Conservation (phyloP, 257 asterid species). For the Nicotiana undulata region DNA sequence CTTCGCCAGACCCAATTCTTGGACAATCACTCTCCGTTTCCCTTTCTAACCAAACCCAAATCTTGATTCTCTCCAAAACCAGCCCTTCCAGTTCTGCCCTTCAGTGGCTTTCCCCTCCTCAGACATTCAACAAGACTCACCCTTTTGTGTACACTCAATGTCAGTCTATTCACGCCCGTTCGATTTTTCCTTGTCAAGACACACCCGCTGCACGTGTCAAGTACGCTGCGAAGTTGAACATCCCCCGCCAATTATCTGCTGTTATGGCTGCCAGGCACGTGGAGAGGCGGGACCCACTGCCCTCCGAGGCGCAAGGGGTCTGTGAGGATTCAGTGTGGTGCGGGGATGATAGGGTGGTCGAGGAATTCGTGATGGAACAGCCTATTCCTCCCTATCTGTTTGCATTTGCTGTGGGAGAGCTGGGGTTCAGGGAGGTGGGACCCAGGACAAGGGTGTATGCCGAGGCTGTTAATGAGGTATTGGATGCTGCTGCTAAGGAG, state of each 20-base stretch:
- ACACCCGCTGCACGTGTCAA: slow-evolving; percentile 82
- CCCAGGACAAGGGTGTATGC: slow-evolving; percentile 78
- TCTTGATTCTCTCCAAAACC: slow-evolving; percentile 6
- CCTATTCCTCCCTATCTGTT: slow-evolving; percentile 83
- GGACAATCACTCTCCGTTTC: slow-evolving; percentile 10
- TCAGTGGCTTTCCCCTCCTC: slow-evolving; percentile 89
- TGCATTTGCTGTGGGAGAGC: slow-evolving; percentile 90
- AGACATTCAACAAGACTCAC: slow-evolving; percentile 60
- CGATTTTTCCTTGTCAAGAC: slow-evolving; percentile 95
- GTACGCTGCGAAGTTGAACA: slow-evolving; percentile 56
- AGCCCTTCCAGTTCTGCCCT: slow-evolving; percentile 28
- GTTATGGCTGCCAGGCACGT: slow-evolving; percentile 80
- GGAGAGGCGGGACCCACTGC: slow-evolving; percentile 41
- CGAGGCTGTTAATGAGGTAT: slow-evolving; percentile 44
- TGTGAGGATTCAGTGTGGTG: slow-evolving; percentile 76
- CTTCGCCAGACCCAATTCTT: slow-evolving; percentile 5
- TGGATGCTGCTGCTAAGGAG: slow-evolving; percentile 79
- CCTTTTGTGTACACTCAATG: slow-evolving; percentile 95
- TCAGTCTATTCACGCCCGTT: slow-evolving; percentile 88
- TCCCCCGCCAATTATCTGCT: slow-evolving; percentile 61
- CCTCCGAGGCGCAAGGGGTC: slow-evolving; percentile 42
- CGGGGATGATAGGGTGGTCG: slow-evolving; percentile 71
- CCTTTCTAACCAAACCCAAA: neutral
- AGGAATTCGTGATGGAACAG: slow-evolving; percentile 91
- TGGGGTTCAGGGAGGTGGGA: slow-evolving; percentile 85